Evolutionary conservation across 805 yeast genomes (phyloP).

Genomic region (Cephaloascus fragrans): DNA sequence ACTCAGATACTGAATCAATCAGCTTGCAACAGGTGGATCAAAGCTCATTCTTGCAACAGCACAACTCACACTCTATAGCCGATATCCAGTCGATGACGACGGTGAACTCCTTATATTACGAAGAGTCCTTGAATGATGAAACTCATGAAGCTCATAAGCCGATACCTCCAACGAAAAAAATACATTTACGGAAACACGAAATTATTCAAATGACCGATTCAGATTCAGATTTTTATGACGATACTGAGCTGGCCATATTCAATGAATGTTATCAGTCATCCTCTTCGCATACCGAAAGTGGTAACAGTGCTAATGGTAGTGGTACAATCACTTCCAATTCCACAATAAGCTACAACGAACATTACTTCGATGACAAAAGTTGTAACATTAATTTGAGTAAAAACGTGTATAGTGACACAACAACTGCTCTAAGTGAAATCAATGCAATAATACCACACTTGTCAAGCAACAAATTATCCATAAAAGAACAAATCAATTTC

Average conservation of each 20-base stretch:
- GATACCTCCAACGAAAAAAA: not conserved
- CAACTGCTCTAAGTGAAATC: not conserved
- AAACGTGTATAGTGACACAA: not conserved
- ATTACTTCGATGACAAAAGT: not conserved
- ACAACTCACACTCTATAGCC: not conserved
- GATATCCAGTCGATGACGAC: not conserved
- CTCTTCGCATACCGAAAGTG: not conserved
- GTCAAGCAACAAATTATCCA: not conserved
- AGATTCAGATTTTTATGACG: not conserved
- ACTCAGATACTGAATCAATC: not conserved
- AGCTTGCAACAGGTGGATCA: too few species aligned
- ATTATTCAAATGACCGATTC: not conserved
- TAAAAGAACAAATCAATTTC: not conserved
- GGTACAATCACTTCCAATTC: not conserved
- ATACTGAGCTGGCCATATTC: not conserved
- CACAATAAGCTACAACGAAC: not conserved
- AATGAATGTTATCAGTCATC: not conserved
- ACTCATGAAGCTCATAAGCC: not conserved
- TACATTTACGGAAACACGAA: not conserved
- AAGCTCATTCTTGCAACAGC: not conserved
- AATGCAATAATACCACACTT: not conserved
- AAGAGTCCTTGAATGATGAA: not conserved
- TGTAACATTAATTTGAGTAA: not conserved
- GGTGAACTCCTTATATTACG: not conserved
- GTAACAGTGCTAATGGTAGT: too few species aligned